Evolutionary conservation across 2,329 filamentous ascomycete genomes (phyloP).

Genomic region (Amauroascus verrucosus): DNA sequence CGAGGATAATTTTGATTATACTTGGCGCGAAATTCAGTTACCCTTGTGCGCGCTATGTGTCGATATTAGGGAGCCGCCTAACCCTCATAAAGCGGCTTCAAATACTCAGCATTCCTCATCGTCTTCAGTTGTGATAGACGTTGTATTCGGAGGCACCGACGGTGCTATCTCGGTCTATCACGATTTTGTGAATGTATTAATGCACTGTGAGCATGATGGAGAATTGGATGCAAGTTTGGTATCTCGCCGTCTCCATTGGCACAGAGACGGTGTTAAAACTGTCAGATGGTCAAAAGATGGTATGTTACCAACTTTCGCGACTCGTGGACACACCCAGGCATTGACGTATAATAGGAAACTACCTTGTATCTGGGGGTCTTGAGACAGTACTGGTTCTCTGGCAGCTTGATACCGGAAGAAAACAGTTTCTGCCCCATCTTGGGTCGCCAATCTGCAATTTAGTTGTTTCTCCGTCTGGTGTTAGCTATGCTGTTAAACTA

Average conservation of each 20-base stretch:
- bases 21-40: conserved; percentile 45
- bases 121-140: conserved; percentile 45
- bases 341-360: conserved; percentile 67
- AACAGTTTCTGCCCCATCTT: conserved; percentile 81
- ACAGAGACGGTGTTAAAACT: conserved; percentile 68
- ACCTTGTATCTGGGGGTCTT: conserved; percentile 82
- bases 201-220: conserved; percentile 35
- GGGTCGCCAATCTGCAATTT: conserved; percentile 76
- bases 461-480: conserved; percentile 65
- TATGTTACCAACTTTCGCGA: conserved; percentile 34
- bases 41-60: conserved; percentile 57
- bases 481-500: conserved; percentile 72
- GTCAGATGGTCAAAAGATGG: conserved; percentile 91
- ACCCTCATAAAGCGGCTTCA: conserved; percentile 18
- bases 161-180: conserved; percentile 76
- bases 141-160: conserved; percentile 65
- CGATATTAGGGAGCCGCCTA: conserved; percentile 46
- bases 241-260: conserved; percentile 75
- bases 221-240: conserved; percentile 37
- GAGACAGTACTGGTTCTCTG: conserved; percentile 85
- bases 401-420: conserved; percentile 80
- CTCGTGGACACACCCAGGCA: too few relatives aligned
- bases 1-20: conserved; percentile 28
- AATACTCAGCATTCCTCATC: neutral
- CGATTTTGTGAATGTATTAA: conserved; percentile 54